Percentiles rank a stretch among this genome's conserved stretches.
phyloP scores from a whole-genome alignment of 2,329 filamentous ascomycete genomes.

The Ceratocystis ficicola region DNA sequence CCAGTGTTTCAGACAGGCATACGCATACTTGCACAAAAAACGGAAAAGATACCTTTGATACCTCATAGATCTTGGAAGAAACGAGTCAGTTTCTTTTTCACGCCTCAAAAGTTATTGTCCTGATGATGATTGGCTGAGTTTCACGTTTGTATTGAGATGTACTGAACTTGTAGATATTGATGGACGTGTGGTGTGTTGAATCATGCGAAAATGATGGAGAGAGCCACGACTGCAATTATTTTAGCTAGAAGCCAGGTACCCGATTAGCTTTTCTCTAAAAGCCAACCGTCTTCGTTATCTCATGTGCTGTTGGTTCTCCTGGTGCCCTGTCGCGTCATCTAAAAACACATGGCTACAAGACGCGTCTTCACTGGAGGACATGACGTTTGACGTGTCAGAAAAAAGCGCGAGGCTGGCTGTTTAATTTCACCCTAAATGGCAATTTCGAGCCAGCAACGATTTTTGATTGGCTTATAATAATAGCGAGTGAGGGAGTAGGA shows the following conservation, averaged over 20 bases:
- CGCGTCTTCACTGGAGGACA: too few species aligned
- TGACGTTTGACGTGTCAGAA: neutral
- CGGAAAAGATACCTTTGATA: slow-evolving; percentile 6
- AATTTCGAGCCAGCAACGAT: neutral
- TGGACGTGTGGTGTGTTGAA: neutral
- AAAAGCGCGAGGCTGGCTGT: neutral
- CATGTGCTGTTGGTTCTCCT: too few species aligned
- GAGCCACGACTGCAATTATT: too few species aligned
- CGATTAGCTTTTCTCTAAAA: too few species aligned
- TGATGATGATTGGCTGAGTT: neutral
- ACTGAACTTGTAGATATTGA: neutral
- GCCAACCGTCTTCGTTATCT: too few species aligned
- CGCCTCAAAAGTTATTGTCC: neutral
- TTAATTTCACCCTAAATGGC: neutral
- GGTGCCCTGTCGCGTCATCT: too few species aligned
- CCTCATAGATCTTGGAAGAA: slow-evolving; percentile 2
- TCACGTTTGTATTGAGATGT: neutral
- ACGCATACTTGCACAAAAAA: neutral
- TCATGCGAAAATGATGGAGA: too few species aligned
- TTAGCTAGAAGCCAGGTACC: too few species aligned
- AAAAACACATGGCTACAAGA: too few species aligned
- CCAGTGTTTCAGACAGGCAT: neutral
- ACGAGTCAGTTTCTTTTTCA: neutral
- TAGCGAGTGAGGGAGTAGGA: neutral
- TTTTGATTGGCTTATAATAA: neutral